Evolutionary conservation across 164 flowering plant species (phyloP), one percentile per base, ranked within the genome.

Genomic region (Vitis cinerea): DNA sequence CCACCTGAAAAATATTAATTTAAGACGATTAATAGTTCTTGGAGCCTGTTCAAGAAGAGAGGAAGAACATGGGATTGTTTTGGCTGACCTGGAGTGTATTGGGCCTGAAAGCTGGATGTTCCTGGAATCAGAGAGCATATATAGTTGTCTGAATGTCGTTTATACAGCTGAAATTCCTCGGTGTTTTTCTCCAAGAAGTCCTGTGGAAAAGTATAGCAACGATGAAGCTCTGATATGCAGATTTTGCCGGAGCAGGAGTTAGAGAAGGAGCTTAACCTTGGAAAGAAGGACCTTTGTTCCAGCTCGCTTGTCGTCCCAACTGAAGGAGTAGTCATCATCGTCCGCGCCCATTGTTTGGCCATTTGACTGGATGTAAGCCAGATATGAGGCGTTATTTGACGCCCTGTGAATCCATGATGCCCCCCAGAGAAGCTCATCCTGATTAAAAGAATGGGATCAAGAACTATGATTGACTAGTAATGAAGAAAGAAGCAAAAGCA

Each of bases 401-500:
- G 98, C 99, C 71, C 76, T 76, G 67, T 89, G 87, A 19, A 95
- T 72, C 99, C 99, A 95, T 48, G 99, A 83, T n/a, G 99, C 99
- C 17, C 94, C 98, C 99, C 99, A 93, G 16, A 95, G 84, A 59
- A 95, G 91, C 77, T 95, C 97, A 65, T 93, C 99, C 99, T 95
- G 67, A 55, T 55, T n/a, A 53, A 52, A 55, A 44, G 27, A 50
- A 15, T 50, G 0, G 15, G 27, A 54, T 67, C 27, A 71, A 50
- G 4, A 64, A 17, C 9, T 14, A 47, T 59, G 55, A 11, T 59
- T 50, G 60, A 60, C 16, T 11, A 57, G 9, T 29, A 15, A 63
- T 14, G 19, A 48, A 15, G 58, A 5, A 16, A 9, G 6, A 27
- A 19, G 5, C 8, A 23, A 4, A 55, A 48, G 19, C 9, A 57